Base-by-base conservation (phyloP, 2,329 filamentous ascomycete species). In the Acrocalymma vagum region DNA sequence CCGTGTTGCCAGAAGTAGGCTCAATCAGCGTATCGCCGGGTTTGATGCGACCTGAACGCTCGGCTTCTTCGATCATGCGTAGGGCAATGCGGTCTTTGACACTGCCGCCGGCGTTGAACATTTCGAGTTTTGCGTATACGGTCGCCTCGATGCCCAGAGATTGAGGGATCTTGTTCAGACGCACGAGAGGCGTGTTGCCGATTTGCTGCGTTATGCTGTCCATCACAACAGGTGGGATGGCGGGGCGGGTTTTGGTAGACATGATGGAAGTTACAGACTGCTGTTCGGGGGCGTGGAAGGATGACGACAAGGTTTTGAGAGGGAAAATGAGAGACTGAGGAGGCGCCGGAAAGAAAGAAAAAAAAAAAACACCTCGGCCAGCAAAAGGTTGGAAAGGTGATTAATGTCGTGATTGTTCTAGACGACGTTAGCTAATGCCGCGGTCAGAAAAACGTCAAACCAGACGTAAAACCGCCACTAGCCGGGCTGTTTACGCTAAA, bases 1-100 rank as follows among this genome's bases (percentile, higher is more conserved):
- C 94, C 78, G 94, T 99, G 72, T 99, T 99, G 39, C 94, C 94
- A 65, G 90, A 96, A 31, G 94, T 99, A 8, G 94, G 94, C 80
- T 99, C 94, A 65, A 99, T 99, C 63, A 99, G 77, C 36, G 91
- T 97, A 73, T 97, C 92, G 41, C 93, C 94, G 18, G 94, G 94
- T 80, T 94, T 96, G 74, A 99, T 96, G 53, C 93, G 85, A 29
- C 94, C 94, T 36, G 82, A 86, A 66, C 83, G 85, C 79, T 99
- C 94, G 10, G 94, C 94, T 70, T 93, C 88, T 74, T 97, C 92
- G 48, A 99, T 88, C 94, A 99, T 99, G 64, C 94, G 88, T 68
- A 96, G 76, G 15, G 94, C 94, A 68, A 99, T 99, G 47, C 92
- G 82, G 74, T 96, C 92, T 74, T 96, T 96, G 65, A 96, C 88